A percentile compares a stretch with the other conserved stretches of the same genome.
These are phyloP conservation scores for Carnegiea gigantea DNA, from an alignment of 179 eudicot genomes.

Conservation along the genomic window DNA sequence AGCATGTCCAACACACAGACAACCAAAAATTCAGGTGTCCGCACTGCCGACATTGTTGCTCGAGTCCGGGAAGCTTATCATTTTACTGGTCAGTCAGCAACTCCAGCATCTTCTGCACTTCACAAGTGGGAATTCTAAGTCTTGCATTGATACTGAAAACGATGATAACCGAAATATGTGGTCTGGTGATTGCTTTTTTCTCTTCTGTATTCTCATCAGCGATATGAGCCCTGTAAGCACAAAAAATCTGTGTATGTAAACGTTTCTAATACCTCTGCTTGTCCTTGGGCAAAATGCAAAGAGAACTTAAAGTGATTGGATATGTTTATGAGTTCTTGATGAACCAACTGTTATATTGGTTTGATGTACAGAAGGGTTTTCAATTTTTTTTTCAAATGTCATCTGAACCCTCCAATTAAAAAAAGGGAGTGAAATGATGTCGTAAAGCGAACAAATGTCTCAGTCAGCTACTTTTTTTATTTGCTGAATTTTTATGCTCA, in stretches of 20 bases:
- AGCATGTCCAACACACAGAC: neutral
- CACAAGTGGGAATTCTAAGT: neutral
- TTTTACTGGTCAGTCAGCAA: constrained; percentile 77
- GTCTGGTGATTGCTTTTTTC: neutral
- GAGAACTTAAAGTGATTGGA: too few relatives aligned
- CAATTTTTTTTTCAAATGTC: neutral
- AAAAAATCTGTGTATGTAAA: too few relatives aligned
- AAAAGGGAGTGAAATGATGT: neutral
- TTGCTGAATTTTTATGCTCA: neutral
- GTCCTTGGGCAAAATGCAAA: too few relatives aligned
- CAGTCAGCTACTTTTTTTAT: neutral
- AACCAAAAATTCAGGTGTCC: constrained; percentile 25
- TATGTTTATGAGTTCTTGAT: too few relatives aligned
- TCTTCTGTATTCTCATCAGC: neutral
- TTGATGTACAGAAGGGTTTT: neutral
- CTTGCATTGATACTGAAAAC: too few relatives aligned
- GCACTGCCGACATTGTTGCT: constrained; percentile 75
- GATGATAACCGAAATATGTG: too few relatives aligned
- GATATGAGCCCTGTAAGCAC: too few relatives aligned
- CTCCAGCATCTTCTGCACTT: neutral
- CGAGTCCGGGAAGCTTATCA: constrained; percentile 66
- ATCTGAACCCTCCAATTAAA: neutral
- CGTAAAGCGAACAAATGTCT: neutral
- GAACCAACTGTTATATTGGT: too few relatives aligned
- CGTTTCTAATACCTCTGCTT: too few relatives aligned